These are phyloP conservation scores for Zhuliangozyma parablackwelliae DNA, from an alignment of 1,139 yeast species.

Conservation along the genomic window DNA sequence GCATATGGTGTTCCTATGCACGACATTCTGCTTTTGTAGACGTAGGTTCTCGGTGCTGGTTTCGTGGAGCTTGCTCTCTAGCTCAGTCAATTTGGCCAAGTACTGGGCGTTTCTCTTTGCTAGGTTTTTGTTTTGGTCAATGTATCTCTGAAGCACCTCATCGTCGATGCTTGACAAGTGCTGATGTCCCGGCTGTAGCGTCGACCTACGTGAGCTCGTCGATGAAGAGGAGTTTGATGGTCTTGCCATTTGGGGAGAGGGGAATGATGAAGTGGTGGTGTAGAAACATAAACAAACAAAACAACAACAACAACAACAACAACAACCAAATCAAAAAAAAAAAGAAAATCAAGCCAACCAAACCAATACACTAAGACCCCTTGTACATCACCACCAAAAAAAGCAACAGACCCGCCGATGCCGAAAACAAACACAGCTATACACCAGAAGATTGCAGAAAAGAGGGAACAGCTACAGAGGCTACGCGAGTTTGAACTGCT, in stretches of 20 bases:
- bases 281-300: constrained; percentile 1
- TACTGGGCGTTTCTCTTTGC: constrained; percentile 54
- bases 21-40: constrained; percentile 16
- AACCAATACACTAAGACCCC: constrained; percentile 1
- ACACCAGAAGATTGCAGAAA: constrained; percentile 38
- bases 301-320: constrained; percentile 1
- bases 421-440: constrained; percentile 5
- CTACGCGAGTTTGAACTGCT: constrained; percentile 46
- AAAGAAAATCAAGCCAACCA: constrained; percentile 2
- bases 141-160: constrained; percentile 1
- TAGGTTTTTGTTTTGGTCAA: constrained; percentile 46
- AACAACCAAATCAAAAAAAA: constrained; percentile 3
- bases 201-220: neutral
- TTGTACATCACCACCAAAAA: constrained; percentile 3
- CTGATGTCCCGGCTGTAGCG: neutral
- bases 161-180: neutral
- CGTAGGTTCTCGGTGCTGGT: constrained; percentile 44
- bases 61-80: constrained; percentile 47
- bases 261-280: neutral
- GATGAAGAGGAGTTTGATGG: constrained; percentile 1
- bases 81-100: constrained; percentile 42
- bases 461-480: constrained; percentile 49
- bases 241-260: constrained; percentile 1
- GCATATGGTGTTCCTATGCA: constrained; percentile 1
- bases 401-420: constrained; percentile 1